Evolutionary conservation across 495 filamentous ascomycete species (phyloP), one percentile per base, ranked within the genome.

Genomic region (Glarea lozoyensis): DNA sequence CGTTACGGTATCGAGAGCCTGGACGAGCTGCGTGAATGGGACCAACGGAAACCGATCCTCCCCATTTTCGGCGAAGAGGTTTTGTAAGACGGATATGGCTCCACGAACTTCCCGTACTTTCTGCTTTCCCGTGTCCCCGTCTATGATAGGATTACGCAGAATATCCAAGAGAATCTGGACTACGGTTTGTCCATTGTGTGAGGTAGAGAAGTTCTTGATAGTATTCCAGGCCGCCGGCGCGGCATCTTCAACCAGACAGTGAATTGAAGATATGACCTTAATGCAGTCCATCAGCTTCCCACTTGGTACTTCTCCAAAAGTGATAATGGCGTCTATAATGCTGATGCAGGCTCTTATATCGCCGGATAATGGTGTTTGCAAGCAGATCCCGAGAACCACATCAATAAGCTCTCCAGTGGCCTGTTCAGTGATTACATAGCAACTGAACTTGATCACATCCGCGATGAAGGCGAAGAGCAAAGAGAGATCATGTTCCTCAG

Each of bases 361-460:
- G 16, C 69, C 68, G 16, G 79, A 73, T 30, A 79, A 67, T 25
- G 75, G 83, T 1, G 90, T 93, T 42, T 75, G 80, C 48, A 69
- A 77, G 68, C 85, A 92, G 10, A 93, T 82, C 9, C 66, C 68
- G 34, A 92, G 72, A 10, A 87, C 64, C 12, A 74, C 71, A 18
- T 72, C 68, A 23, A 98, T 72, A 37, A 98, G 59, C 7, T 61
- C 55, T 41, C 73, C 73, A 31, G 88, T 69, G 40, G 86, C 80
- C 20, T 70, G 68, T 37, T 84, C 77, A 27, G 73, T 70, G 29
- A 87, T 82, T 21, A 80, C 73, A 45, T 81, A 84, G 58, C 81
- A 82, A 60, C 88, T 90, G 62, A 90, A 82, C 50, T 82, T 88
- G 61, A 92, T 81, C 45, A 92, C 65, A 53, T 88, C 79, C n/a